Conservation (phyloP, 164 flowering plant species). For the Akebia trifoliata region DNA sequence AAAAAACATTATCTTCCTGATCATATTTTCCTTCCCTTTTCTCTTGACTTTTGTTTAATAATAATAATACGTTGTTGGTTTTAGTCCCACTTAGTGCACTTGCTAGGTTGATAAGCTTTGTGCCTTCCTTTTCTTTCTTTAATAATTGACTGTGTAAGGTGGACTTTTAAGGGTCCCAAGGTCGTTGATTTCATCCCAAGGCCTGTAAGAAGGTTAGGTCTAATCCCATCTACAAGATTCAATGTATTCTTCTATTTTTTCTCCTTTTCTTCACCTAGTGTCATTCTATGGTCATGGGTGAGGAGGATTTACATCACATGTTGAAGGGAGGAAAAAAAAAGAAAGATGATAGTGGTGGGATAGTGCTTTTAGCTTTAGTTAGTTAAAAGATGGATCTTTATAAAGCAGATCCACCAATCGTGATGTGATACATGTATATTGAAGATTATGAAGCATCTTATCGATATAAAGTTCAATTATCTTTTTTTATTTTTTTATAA, state of each 20-base stretch:
- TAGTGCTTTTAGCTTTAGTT: conserved; percentile 17
- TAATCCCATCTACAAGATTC: conserved; percentile 27
- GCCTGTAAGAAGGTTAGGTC: conserved; percentile 17
- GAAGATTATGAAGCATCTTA: conserved; percentile 5
- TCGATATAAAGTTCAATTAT: not conserved
- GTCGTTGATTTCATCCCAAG: conserved; percentile 18
- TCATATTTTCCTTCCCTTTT: not conserved
- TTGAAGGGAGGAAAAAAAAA: not conserved
- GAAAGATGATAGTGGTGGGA: conserved; percentile 13
- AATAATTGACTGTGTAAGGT: conserved; percentile 14
- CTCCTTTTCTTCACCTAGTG: conserved; percentile 1
- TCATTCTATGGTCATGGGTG: conserved; percentile 14
- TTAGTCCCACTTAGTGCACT: conserved; percentile 18
- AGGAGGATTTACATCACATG: conserved; percentile 8
- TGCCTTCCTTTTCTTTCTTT: conserved; percentile 6
- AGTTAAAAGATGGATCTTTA: conserved; percentile 14
- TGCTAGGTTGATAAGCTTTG: conserved; percentile 15
- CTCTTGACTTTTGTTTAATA: conserved; percentile 13
- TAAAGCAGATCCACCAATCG: conserved; percentile 15
- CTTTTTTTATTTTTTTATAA: not conserved
- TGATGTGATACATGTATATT: conserved; percentile 18
- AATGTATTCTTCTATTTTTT: conserved; percentile 24
- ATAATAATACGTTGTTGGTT: not conserved
- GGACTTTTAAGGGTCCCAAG: conserved; percentile 12
- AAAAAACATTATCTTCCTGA: conserved; percentile 9